These are phyloP conservation scores for Epichloe baconii DNA, from an alignment of 2,329 filamentous ascomycete species.

Conservation along the genomic window DNA sequence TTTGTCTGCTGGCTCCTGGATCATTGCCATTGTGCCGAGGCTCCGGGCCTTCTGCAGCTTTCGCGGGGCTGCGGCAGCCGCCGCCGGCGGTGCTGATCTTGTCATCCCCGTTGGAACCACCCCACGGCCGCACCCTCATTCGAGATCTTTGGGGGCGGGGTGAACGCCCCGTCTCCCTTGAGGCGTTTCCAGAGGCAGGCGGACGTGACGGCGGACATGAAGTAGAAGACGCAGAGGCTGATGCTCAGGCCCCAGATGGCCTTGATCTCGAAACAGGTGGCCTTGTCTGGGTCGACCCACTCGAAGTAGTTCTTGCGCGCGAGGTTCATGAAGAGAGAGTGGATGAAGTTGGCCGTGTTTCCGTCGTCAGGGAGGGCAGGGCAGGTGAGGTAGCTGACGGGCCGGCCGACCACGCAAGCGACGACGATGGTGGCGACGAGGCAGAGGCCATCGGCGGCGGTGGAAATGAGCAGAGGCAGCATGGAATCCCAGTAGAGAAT, in stretches of 20 bases:
- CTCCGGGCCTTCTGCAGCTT: conserved; percentile 17
- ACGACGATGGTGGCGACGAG: conserved; percentile 69
- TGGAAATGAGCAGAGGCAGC: conserved; percentile 59
- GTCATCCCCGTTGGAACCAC: conserved; percentile 13
- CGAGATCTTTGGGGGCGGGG: conserved; percentile 32
- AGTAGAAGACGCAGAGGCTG: conserved; percentile 59
- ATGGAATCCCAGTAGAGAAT: conserved; percentile 70
- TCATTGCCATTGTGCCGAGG: conserved; percentile 26
- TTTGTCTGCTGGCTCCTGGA: conserved; percentile 14
- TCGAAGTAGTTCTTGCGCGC: conserved; percentile 21
- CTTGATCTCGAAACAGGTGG: conserved; percentile 74
- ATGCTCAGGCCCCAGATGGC: conserved; percentile 78
- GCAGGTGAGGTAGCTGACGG: conserved; percentile 68
- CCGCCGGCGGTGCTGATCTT: background rate
- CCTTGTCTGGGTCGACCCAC: conserved; percentile 38
- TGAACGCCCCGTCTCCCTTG: conserved; percentile 24
- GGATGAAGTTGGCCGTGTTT: conserved; percentile 31
- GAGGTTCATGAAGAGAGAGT: conserved; percentile 29
- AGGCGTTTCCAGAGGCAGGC: conserved; percentile 50
- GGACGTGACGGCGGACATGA: conserved; percentile 45
- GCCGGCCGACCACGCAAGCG: conserved; percentile 64
- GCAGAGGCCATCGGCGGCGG: conserved; percentile 52
- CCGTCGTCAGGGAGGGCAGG: conserved; percentile 30
- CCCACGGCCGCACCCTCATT: conserved; percentile 37
- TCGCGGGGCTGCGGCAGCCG: conserved; percentile 3